Conservation (phyloP, 1,284 basidiomycete species). For the Sporisorium sorghi region DNA sequence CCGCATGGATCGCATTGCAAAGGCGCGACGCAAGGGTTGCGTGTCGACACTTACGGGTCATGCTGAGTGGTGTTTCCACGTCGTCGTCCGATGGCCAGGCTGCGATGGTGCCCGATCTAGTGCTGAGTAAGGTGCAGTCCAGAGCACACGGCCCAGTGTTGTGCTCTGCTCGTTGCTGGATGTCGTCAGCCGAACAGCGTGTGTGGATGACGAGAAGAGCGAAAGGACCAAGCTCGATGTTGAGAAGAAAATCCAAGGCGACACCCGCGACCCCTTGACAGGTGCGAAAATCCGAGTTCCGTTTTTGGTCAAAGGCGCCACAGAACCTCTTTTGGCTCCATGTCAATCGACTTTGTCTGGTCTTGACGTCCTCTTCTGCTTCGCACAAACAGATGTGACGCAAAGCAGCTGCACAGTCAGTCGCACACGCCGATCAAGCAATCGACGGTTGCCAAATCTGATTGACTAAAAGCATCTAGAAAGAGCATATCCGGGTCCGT, state of each 20-base stretch:
- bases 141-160: neutral
- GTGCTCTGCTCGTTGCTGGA: conserved; percentile 8
- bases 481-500: neutral
- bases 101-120: neutral
- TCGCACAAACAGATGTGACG: neutral
- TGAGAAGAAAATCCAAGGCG: neutral
- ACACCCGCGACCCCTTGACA: neutral
- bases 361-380: too few species aligned
- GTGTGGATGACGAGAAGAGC: neutral
- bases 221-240: neutral
- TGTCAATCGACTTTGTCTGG: too few species aligned
- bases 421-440: neutral
- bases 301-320: too few species aligned
- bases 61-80: neutral
- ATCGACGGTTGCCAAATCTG: neutral
- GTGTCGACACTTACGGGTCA: neutral
- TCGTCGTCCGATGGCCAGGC: neutral
- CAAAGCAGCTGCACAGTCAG: neutral
- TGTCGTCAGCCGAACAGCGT: neutral
- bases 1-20: neutral
- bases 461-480: neutral
- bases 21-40: neutral
- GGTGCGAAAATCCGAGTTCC: neutral
- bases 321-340: too few species aligned
- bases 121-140: neutral